Conservation (phyloP, 2,329 filamentous ascomycete genomes). For the Ophiostoma angusticollis region DNA sequence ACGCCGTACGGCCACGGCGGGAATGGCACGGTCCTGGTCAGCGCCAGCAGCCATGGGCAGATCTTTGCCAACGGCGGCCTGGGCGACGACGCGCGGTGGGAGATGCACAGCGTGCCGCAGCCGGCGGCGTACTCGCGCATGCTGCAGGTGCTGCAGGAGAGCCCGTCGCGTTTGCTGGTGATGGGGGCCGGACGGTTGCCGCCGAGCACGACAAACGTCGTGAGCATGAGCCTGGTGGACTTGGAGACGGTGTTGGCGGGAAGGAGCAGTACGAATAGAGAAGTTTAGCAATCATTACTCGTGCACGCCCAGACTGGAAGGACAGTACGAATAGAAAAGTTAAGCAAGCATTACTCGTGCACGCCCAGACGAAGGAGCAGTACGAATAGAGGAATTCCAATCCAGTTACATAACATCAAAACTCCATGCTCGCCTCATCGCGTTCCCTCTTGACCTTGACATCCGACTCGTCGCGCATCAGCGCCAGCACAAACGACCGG, state of each 20-base stretch:
- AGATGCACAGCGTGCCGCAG: conserved; percentile 23
- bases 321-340: too few relatives aligned
- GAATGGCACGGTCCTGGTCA: conserved; percentile 33
- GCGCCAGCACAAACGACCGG: conserved; percentile 59
- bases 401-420: conserved; percentile 22
- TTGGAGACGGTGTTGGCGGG: conserved; percentile 10
- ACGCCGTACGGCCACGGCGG: conserved; percentile 28
- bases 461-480: conserved; percentile 65
- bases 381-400: not conserved
- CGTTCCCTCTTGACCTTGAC: conserved; percentile 42
- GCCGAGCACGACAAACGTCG: conserved; percentile 32
- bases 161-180: conserved; percentile 27
- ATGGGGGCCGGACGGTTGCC: conserved; percentile 33
- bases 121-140: conserved; percentile 26
- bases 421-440: conserved; percentile 40
- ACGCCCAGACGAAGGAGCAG: too few relatives aligned
- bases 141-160: conserved; percentile 23
- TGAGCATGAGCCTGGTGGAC: conserved; percentile 24
- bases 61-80: conserved; percentile 31
- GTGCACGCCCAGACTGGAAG: too few relatives aligned
- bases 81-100: conserved; percentile 26
- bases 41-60: conserved; percentile 24
- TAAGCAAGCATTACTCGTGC: too few relatives aligned
- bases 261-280: not conserved
- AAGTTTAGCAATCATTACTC: not conserved